Base-by-base conservation (phyloP, 2,329 filamentous ascomycete species). In the Penicillium sp. region DNA sequence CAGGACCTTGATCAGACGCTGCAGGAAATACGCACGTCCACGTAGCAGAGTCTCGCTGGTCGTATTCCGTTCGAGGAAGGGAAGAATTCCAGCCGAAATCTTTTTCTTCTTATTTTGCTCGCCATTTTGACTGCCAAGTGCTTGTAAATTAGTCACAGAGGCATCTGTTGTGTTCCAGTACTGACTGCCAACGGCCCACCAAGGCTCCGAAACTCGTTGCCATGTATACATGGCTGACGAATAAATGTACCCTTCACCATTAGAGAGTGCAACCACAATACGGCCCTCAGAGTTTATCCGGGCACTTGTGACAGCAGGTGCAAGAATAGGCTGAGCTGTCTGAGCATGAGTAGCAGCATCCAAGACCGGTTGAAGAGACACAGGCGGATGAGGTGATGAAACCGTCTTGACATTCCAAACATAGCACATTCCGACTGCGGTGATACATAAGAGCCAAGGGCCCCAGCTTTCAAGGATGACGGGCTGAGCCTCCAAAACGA, bases 161-260 rank as follows among this genome's bases (percentile, higher is more conserved):
- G 91, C 91, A 66, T 97, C 94, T 53, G 91, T 96, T 0, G 91
- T 95, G 72, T 99, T 97, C 95, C 94, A 99, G 71, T 99, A 99
- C 70, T 99, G 94, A 64, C 90, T 96, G 18, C 92, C 92, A 0
- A 97, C 91, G 0, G 93, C 93, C 91, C 94, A 99, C 94, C 94
- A 99, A 1, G 90, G 83, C 70, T 99, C 95, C 2, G 91, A 96
- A n/a, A 99, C 80, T 9, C 92, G 86, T 72, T 97, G 93, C 94
- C 94, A 99, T 7, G 86, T 84, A 71, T 86, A 93, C 87, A 99
- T 89, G 18, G 82, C 81, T 0, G 88, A 83, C 1, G 90, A 90
- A 73, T 99, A 99, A 53, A 87, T 87, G 73, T 91, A 99, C 1
- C 94, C 94, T 65, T 99, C 93, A 20, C 94, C 94, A 65, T 97